phyloP scores from a whole-genome alignment of 1,284 basidiomycete genomes.

The Trametes hirsuta region DNA sequence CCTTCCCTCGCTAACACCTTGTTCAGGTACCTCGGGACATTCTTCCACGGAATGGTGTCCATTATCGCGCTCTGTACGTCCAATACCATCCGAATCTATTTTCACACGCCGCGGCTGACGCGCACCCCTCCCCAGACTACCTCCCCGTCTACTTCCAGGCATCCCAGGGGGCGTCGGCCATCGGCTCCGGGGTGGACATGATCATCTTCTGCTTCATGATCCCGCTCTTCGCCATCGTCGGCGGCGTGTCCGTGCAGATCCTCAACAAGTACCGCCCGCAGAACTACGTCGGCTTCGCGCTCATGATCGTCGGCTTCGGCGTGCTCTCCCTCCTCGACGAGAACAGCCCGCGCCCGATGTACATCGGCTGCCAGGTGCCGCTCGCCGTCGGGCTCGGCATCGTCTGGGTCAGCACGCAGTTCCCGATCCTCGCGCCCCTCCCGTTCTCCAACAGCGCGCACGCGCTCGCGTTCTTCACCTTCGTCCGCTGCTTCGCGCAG shows the following conservation, averaged over 20 bases:
- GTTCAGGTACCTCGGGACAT: constrained; percentile 26
- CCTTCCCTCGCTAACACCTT: not conserved
- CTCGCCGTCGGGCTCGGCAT: constrained; percentile 37
- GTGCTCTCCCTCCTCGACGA: constrained; percentile 41
- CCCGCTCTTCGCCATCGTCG: constrained; percentile 33
- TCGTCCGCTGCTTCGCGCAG: constrained; percentile 34
- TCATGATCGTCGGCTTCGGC: constrained; percentile 40
- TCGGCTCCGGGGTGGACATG: constrained; percentile 45
- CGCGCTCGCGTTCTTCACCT: constrained; percentile 36
- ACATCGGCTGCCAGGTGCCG: constrained; percentile 38
- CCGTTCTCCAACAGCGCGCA: constrained; percentile 32
- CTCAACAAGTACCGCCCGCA: constrained; percentile 38
- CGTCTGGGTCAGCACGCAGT: constrained; percentile 6
- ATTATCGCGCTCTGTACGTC: constrained; percentile 4
- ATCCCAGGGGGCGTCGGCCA: constrained; percentile 43
- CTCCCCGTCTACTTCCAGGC: constrained; percentile 50
- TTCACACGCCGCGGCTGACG: not conserved
- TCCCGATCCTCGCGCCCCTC: constrained; percentile 37
- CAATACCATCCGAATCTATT: too few species aligned
- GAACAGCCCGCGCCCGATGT: constrained; percentile 33
- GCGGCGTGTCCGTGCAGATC: constrained; percentile 33
- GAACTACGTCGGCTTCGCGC: constrained; percentile 42
- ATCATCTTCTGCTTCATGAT: constrained; percentile 36
- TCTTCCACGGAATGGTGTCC: constrained; percentile 14
- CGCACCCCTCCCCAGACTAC: constrained; percentile 3